Conservation (phyloP, 345 rosid genomes). For the Pistacia atlantica region DNA sequence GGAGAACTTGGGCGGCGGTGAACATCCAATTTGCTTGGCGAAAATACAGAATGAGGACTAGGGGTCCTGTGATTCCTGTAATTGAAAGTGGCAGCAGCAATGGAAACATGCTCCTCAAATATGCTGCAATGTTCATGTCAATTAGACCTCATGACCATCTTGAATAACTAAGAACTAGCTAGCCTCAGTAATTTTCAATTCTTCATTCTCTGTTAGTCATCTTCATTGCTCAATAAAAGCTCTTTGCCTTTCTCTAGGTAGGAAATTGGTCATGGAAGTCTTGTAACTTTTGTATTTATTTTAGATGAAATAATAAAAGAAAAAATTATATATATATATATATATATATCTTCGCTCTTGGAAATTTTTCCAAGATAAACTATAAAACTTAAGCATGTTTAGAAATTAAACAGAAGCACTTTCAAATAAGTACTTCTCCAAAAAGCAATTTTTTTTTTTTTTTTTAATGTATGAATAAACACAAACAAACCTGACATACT, state of each 20-base stretch:
- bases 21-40: conserved; percentile 65
- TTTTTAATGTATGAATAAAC: neutral
- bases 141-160: conserved; percentile 69
- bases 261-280: conserved; percentile 1
- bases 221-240: neutral
- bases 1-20: conserved; percentile 75
- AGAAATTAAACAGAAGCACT: neutral
- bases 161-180: conserved; percentile 29
- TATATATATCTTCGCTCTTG: neutral
- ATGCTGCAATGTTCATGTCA: conserved; percentile 69
- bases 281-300: neutral
- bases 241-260: neutral
- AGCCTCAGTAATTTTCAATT: neutral
- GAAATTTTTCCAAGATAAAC: neutral
- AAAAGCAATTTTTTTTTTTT: no score
- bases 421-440: neutral
- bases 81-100: conserved; percentile 22
- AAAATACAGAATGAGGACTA: conserved; percentile 41
- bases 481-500: neutral
- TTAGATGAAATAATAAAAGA: neutral
- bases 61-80: conserved; percentile 31
- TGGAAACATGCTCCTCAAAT: conserved; percentile 38
- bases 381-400: no score
- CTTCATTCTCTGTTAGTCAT: conserved; percentile 5
- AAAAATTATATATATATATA: no score